Conservation (phyloP, 768 basidiomycete species). For the Trametes punicea region DNA sequence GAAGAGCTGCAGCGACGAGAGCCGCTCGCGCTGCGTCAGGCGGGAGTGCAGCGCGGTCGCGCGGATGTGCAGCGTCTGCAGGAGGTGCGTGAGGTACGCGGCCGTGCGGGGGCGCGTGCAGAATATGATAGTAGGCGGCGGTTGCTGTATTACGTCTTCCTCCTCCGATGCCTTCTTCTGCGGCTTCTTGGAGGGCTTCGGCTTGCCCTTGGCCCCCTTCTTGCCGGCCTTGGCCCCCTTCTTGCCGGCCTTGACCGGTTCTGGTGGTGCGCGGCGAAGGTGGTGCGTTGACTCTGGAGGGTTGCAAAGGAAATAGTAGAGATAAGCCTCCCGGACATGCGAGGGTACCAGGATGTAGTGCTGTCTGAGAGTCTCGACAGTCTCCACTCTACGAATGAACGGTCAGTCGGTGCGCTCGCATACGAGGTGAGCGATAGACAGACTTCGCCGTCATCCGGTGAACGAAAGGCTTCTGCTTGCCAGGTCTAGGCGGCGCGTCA, state of each 20-base stretch:
- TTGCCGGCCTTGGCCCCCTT: slow-evolving; percentile 27
- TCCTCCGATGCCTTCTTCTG: slow-evolving; percentile 32
- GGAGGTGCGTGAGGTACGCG: slow-evolving; percentile 79
- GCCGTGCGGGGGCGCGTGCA: slow-evolving; percentile 81
- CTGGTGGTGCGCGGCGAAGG: slow-evolving; percentile 63
- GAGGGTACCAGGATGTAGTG: slow-evolving; percentile 90
- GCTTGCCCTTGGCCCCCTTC: slow-evolving; percentile 25
- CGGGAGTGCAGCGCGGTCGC: slow-evolving; percentile 91
- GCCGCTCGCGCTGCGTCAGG: slow-evolving; percentile 86
- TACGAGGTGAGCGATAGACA: slow-evolving; percentile 25
- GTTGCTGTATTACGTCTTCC: slow-evolving; percentile 58
- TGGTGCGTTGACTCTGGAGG: slow-evolving; percentile 77
- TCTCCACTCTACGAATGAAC: slow-evolving; percentile 62
- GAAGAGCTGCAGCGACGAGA: slow-evolving; percentile 83
- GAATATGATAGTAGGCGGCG: slow-evolving; percentile 97
- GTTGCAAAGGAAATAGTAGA: slow-evolving; percentile 85
- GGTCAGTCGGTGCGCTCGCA: background rate
- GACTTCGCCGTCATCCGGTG: slow-evolving; percentile 75
- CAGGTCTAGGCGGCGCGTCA: slow-evolving; percentile 65
- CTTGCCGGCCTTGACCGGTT: slow-evolving; percentile 37
- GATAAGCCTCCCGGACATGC: slow-evolving; percentile 89
- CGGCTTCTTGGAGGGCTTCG: slow-evolving; percentile 32
- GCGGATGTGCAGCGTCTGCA: slow-evolving; percentile 77
- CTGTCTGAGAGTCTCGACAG: slow-evolving; percentile 85
- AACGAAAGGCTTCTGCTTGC: slow-evolving; percentile 85